A percentile compares a stretch with the other conserved stretches of the same genome.
Evolutionary conservation across 768 basidiomycete genomes (phyloP).

Genomic region (Auriscalpium microsporum): DNA sequence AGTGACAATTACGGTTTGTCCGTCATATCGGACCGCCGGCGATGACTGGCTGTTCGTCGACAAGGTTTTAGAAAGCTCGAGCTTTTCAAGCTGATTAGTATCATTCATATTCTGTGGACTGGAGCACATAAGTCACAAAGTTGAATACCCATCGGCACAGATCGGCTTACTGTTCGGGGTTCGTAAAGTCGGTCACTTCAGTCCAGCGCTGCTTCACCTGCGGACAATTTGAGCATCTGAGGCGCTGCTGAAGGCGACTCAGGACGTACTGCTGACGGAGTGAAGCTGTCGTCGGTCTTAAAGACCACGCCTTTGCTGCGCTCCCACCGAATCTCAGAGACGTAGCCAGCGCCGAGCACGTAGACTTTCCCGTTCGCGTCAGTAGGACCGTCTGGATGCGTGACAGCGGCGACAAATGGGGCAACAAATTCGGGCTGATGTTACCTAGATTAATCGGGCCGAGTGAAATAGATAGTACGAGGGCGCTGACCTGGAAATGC

Average conservation of each 20-base stretch:
- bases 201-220: constrained; percentile 81
- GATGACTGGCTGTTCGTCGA: constrained; percentile 62
- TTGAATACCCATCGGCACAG: not conserved
- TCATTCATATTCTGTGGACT: constrained; percentile 65
- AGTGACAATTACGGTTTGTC: constrained; percentile 88
- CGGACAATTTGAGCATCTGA: too few species aligned
- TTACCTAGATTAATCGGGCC: constrained; percentile 5
- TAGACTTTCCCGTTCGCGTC: constrained; percentile 78
- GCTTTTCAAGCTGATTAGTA: constrained; percentile 47
- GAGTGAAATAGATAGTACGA: not conserved
- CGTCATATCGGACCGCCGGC: constrained; percentile 71
- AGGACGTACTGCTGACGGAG: constrained; percentile 74
- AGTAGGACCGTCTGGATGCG: constrained; percentile 67
- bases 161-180: constrained; percentile 54
- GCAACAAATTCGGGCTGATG: constrained; percentile 81
- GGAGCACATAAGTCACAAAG: constrained; percentile 9
- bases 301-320: constrained; percentile 80
- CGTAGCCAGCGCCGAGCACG: constrained; percentile 88
- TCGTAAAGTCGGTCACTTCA: constrained; percentile 72
- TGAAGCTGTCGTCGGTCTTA: constrained; percentile 84
- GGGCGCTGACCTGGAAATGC: constrained; percentile 55
- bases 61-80: constrained; percentile 54
- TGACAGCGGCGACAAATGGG: constrained; percentile 83
- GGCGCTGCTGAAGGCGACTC: too few species aligned
- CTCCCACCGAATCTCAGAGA: constrained; percentile 92